Conservation (phyloP, 2,329 filamentous ascomycete species). For the Fusarium annulatum region DNA sequence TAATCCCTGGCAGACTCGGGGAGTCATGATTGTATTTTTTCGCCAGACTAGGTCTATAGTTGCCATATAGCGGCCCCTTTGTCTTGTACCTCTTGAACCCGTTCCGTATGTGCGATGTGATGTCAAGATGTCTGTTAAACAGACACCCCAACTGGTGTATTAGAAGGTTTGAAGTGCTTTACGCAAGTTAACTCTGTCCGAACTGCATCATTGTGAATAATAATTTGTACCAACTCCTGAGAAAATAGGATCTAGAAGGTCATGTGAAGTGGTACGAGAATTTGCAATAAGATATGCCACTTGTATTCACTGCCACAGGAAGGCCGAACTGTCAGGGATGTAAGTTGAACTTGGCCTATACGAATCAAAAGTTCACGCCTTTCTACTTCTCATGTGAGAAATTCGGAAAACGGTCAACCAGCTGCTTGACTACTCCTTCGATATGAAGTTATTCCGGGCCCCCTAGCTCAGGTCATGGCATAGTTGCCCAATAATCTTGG, state of each 20-base stretch:
- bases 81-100: background rate
- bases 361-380: background rate
- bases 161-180: background rate
- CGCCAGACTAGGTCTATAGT: constrained; percentile 41
- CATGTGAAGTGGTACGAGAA: background rate
- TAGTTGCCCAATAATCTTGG: background rate
- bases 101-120: background rate
- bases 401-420: background rate
- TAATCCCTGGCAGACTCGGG: constrained; percentile 38
- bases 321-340: too few relatives aligned
- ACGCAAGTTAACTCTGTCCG: background rate
- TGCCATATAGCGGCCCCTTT: constrained; percentile 35
- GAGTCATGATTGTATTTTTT: constrained; percentile 37
- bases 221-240: background rate
- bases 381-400: background rate
- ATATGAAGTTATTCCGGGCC: background rate
- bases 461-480: background rate
- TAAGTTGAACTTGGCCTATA: background rate
- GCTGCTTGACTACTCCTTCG: background rate
- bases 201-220: background rate
- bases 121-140: background rate
- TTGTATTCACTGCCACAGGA: background rate
- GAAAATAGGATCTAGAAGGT: background rate
- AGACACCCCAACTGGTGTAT: background rate
- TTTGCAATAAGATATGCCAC: background rate